These are phyloP conservation scores for Aspergillus sp. DNA, from an alignment of 2,329 filamentous ascomycete species.

Conservation along the genomic window DNA sequence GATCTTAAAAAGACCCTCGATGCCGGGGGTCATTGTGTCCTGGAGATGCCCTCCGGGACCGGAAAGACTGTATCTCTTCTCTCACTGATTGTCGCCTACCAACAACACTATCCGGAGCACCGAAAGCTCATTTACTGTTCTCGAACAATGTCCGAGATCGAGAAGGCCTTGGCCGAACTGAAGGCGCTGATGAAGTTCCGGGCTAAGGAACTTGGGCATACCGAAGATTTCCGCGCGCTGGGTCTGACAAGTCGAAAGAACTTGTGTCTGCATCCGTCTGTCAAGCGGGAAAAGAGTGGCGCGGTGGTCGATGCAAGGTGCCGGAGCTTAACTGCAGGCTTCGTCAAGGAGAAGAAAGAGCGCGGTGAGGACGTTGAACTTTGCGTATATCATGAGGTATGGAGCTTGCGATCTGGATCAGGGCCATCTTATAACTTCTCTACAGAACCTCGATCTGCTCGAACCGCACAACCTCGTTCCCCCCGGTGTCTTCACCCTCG, in stretches of 20 bases:
- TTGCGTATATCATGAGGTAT: conserved; percentile 90
- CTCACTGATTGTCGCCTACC: conserved; percentile 94
- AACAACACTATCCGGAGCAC: conserved; percentile 88
- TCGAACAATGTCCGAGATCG: conserved; percentile 99
- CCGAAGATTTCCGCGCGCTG: conserved; percentile 89
- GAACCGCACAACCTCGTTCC: conserved; percentile 95
- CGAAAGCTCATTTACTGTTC: conserved; percentile 98
- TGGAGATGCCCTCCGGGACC: conserved; percentile 98
- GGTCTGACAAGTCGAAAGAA: conserved; percentile 97
- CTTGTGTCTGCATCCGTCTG: conserved; percentile 90
- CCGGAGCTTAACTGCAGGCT: conserved; percentile 90
- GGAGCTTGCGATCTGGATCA: conserved; percentile 25
- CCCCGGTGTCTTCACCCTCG: conserved; percentile 92
- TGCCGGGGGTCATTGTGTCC: conserved; percentile 88
- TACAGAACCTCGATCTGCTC: conserved; percentile 83
- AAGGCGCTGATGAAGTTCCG: conserved; percentile 95
- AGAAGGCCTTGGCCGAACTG: conserved; percentile 91
- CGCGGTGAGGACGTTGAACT: conserved; percentile 90
- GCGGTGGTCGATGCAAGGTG: conserved; percentile 93
- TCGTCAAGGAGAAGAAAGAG: conserved; percentile 97
- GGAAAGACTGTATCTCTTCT: conserved; percentile 95
- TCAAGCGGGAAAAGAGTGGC: conserved; percentile 95
- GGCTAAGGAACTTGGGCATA: conserved; percentile 79
- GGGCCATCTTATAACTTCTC: conserved; percentile 24
- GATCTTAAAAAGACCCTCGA: conserved; percentile 88